These are phyloP conservation scores for Periconia sp. DNA, from an alignment of 2,329 filamentous ascomycete species.

Conservation along the genomic window DNA sequence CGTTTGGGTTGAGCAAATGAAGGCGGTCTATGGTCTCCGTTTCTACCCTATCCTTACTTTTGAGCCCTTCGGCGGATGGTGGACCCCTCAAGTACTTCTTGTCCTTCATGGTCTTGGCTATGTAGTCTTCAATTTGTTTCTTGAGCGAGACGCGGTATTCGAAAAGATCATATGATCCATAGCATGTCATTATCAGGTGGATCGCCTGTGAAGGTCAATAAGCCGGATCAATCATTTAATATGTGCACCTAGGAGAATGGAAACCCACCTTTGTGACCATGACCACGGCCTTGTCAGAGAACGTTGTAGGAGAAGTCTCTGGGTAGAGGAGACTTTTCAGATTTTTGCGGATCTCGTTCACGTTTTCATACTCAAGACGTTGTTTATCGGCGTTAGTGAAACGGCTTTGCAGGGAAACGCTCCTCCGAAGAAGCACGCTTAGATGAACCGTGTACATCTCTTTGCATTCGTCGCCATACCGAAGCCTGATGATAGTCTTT, in stretches of 20 bases:
- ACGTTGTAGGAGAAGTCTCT: no score
- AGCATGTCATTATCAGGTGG: conserved; percentile 1
- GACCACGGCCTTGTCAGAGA: no score
- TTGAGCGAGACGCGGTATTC: neutral
- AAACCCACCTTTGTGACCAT: no score
- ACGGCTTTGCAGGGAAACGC: conserved; percentile 1
- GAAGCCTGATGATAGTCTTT: conserved; percentile 18
- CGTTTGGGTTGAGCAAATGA: conserved; percentile 13
- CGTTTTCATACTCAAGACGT: conserved; percentile 1
- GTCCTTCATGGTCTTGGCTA: no score
- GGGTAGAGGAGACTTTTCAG: conserved; percentile 4
- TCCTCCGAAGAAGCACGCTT: conserved; percentile 18
- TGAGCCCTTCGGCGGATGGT: no score
- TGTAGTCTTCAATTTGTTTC: neutral
- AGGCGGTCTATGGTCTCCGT: conserved; percentile 13
- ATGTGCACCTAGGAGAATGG: no score
- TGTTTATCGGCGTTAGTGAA: conserved; percentile 11
- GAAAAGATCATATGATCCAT: neutral
- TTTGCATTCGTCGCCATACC: conserved; percentile 15
- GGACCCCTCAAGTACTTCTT: no score
- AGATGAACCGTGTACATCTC: conserved; percentile 14
- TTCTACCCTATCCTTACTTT: no score
- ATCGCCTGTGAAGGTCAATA: no score
- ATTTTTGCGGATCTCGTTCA: conserved; percentile 3
- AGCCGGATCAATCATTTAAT: no score